phyloP scores from a whole-genome alignment of 148 eudicot genomes.

The Rhododendron griersonianum region DNA sequence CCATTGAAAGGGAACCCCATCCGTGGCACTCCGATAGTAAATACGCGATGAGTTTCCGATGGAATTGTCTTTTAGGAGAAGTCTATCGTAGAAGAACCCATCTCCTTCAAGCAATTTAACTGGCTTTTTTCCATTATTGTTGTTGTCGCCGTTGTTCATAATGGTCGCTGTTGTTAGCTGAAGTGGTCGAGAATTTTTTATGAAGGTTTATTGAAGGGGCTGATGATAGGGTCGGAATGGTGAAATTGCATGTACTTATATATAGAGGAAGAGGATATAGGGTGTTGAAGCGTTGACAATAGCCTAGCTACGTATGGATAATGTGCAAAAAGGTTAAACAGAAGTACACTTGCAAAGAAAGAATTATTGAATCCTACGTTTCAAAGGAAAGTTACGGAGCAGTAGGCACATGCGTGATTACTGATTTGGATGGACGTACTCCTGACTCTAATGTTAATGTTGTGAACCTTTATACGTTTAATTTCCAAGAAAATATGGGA shows the following conservation, averaged over 20 bases:
- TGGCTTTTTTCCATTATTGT: not conserved
- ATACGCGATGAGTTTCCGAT: slow-evolving; percentile 33
- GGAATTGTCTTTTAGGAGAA: slow-evolving; percentile 25
- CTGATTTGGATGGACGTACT: not conserved
- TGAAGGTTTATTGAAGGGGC: not conserved
- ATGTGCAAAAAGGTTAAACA: not conserved
- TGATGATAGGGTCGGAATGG: not conserved
- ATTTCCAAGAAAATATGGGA: not conserved
- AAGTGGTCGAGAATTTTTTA: not conserved
- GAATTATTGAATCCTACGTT: no score
- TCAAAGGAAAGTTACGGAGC: no score
- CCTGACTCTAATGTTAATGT: not conserved
- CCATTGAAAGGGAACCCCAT: slow-evolving; percentile 74
- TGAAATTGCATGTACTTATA: not conserved
- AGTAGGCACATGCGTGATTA: not conserved
- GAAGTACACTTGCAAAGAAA: not conserved
- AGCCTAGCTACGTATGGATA: not conserved
- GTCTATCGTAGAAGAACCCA: slow-evolving; percentile 14
- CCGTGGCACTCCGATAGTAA: slow-evolving; percentile 31
- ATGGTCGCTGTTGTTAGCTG: not conserved
- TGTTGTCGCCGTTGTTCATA: not conserved
- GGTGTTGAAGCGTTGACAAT: not conserved
- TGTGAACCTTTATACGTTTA: not conserved
- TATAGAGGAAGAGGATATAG: not conserved
- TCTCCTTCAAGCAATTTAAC: slow-evolving; percentile 23